Evolutionary conservation across 345 rosid species (phyloP), one percentile per base, ranked within the genome.

Genomic region (Excoecaria agallocha): DNA sequence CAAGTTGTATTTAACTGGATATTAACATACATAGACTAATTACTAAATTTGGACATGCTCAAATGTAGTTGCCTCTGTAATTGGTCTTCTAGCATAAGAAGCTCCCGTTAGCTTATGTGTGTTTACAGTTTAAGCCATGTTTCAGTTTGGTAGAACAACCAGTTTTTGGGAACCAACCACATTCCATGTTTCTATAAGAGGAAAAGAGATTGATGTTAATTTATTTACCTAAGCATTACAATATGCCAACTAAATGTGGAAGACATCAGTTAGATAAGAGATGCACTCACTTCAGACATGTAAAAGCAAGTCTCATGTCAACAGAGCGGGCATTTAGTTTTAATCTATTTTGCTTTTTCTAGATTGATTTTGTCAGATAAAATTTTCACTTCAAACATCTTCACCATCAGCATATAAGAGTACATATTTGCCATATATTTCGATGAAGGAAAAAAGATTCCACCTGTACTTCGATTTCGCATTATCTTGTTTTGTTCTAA

Each of bases 221-320:
- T 48, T 41, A 72, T 30, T 56, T 41, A 37, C 11, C 25, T 30
- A 12, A 10, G 19, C 55, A 5, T 60, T 19, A 10, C 6, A 5
- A 59, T 30, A 41, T 71, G 22, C 6, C 19, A n/a, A 45, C 54
- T 59, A 16, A 43, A 24, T 25, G 45, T 71, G 74, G 74, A 58
- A 59, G 45, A 10, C 39, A 25, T 46, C 45, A 45, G 11, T 17
- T 59, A 46, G 10, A 25, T 16, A 16, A 66, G 3, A 46, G 17
- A 22, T 66, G 25, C 48, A 8, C 67, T 66, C 19, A 13, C 54
- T 65, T 22, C 37, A 45, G 38, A 46, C 51, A 46, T 24, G 11
- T 24, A 38, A 63, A 63, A 63, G 25, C 24, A 3, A 57, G 12
- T n/a, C 37, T 35, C 30, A 69, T n/a, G 59, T 35, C 48, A 37